Conservation (phyloP, 202 grass and related monocot species). For the Schoenoplectus tabernaemontani region DNA sequence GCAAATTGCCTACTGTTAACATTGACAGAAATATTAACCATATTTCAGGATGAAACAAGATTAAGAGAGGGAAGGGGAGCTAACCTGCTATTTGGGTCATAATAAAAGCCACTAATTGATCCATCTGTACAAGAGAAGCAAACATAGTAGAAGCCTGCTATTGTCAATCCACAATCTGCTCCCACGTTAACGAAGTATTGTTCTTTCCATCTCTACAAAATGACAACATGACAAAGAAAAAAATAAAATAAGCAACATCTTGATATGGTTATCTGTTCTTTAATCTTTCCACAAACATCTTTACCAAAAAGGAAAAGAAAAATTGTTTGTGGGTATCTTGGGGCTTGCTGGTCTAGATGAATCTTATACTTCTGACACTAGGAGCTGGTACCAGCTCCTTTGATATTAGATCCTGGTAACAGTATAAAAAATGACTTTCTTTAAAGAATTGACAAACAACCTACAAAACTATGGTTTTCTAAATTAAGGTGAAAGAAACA, state of each 20-base stretch:
- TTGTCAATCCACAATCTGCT: slow-evolving; percentile 83
- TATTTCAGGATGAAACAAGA: slow-evolving; percentile 21
- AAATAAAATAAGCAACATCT: not conserved
- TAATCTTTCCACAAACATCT: not conserved
- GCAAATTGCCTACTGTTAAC: not conserved
- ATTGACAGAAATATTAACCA: not conserved
- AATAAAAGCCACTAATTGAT: too few species aligned
- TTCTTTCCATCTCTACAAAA: slow-evolving; percentile 91
- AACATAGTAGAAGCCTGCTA: slow-evolving; percentile 93
- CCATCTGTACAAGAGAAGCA: too few species aligned
- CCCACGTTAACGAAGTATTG: slow-evolving; percentile 96
- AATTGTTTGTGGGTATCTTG: not conserved
- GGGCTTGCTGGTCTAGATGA: not conserved
- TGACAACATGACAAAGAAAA: not conserved
- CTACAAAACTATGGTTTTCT: not conserved
- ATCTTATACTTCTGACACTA: not conserved
- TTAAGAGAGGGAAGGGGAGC: not conserved
- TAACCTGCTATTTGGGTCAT: slow-evolving; percentile 97
- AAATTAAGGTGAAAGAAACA: not conserved
- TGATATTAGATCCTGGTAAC: not conserved
- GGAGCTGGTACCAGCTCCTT: not conserved
- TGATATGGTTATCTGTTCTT: not conserved
- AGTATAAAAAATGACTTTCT: not conserved
- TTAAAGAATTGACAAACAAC: not conserved
- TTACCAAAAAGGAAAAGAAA: too few species aligned